Conservation (phyloP, 306 rosid species). For the Purshia tridentata region DNA sequence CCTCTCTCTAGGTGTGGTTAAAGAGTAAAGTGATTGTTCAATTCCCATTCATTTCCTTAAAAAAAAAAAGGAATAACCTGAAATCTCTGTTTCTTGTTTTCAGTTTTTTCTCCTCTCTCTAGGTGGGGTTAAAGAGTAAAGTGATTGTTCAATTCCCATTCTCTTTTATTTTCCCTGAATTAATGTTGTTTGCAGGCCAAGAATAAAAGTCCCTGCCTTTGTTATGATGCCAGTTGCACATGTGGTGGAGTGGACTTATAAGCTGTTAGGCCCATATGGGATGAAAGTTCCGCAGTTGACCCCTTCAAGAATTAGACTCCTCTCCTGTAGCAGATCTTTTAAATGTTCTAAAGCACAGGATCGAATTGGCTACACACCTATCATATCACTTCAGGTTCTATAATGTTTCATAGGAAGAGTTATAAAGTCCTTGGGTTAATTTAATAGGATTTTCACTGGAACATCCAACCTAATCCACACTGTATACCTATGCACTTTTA, state of each 20-base stretch:
- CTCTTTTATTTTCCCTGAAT: slow-evolving; percentile 29
- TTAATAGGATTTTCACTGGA: not conserved
- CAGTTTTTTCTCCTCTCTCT: too few species aligned
- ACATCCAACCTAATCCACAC: not conserved
- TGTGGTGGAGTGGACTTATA: slow-evolving; percentile 71
- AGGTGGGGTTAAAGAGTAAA: not conserved
- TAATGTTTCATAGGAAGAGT: slow-evolving; percentile 21
- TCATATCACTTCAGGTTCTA: slow-evolving; percentile 72
- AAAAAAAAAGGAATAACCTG: not conserved
- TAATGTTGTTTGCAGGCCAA: slow-evolving; percentile 73
- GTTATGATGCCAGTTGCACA: slow-evolving; percentile 87
- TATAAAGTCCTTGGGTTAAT: slow-evolving; percentile 7
- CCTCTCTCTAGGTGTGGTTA: not conserved
- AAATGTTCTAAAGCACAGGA: slow-evolving; percentile 87
- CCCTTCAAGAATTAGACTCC: slow-evolving; percentile 92
- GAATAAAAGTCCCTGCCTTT: slow-evolving; percentile 73
- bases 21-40: slow-evolving; percentile 3
- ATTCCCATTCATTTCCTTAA: not conserved
- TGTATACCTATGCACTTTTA: not conserved
- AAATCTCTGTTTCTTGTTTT: slow-evolving; percentile 1
- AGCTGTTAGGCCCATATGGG: slow-evolving; percentile 88
- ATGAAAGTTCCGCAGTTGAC: slow-evolving; percentile 96
- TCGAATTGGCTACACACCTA: slow-evolving; percentile 73
- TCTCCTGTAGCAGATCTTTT: slow-evolving; percentile 81
- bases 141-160: not conserved